These are phyloP conservation scores for Barnettozyma californica DNA, from an alignment of 805 yeast species.

Conservation along the genomic window DNA sequence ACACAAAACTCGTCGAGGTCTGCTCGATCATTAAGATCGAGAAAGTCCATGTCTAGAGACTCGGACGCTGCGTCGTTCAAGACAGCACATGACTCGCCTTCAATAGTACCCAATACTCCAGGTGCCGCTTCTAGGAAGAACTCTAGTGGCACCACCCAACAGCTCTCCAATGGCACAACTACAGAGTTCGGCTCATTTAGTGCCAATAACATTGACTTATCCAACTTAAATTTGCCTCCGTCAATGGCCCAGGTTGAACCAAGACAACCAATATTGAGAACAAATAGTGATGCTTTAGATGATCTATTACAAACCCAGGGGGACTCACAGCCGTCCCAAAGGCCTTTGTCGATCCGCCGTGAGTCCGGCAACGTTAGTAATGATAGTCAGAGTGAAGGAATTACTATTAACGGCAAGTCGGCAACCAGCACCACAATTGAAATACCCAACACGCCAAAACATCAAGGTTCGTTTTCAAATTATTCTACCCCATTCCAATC, in stretches of 20 bases:
- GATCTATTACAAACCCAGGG: slow-evolving; percentile 8
- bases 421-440: slow-evolving; percentile 9
- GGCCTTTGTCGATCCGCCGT: slow-evolving; percentile 1
- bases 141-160: slow-evolving; percentile 16
- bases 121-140: slow-evolving; percentile 20
- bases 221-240: slow-evolving; percentile 45
- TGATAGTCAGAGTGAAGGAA: not conserved
- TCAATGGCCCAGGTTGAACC: slow-evolving; percentile 70
- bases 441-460: slow-evolving; percentile 25
- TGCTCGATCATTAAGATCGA: slow-evolving; percentile 37
- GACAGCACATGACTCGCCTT: slow-evolving; percentile 28
- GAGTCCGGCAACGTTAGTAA: slow-evolving; percentile 2
- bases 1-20: slow-evolving; percentile 47
- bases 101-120: slow-evolving; percentile 24
- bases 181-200: slow-evolving; percentile 15
- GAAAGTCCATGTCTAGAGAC: slow-evolving; percentile 24
- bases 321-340: not conserved
- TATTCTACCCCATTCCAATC: slow-evolving; percentile 23
- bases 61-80: slow-evolving; percentile 29
- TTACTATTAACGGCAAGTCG: not conserved
- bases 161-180: slow-evolving; percentile 6
- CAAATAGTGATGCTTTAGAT: slow-evolving; percentile 31
- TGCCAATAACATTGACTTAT: slow-evolving; percentile 25
- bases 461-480: slow-evolving; percentile 21
- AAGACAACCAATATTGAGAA: slow-evolving; percentile 64